Evolutionary conservation across 768 basidiomycete species (phyloP), one percentile per base, ranked within the genome.

Genomic region (Kwoniella dendrophila): DNA sequence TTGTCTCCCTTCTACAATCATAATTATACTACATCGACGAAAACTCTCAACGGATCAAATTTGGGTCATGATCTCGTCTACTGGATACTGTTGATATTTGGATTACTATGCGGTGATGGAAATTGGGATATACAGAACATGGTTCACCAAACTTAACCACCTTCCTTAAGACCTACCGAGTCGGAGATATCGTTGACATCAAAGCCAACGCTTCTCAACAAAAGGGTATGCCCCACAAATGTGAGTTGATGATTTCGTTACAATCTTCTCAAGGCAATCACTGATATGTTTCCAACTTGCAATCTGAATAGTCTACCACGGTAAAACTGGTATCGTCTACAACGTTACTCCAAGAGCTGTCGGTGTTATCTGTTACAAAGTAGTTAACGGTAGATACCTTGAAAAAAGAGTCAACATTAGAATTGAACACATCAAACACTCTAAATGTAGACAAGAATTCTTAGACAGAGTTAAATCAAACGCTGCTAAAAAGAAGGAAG

Each of bases 201-300:
- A 97, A 96, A 84, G 95, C 95, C 71, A 98, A 99, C 79, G 86
- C 94, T 63, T 91, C 96, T 44, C 90, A 96, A 82, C 96, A 99
- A 87, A 95, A 94, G 89, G 96, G 96, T 82, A 96, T 98, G 92
- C 94, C 94, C 81, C 95, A 97, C 85, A 97, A 97, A 83, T 94
- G 92, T 93, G 67, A 72, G 91, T 86, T n/a, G 38, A 27, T 14
- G 29, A 34, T 45, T 43, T 36, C 14, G 30, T 20, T 18, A 38
- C 8, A 8, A 38, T n/a, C n/a, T n/a, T n/a, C n/a, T n/a, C n/a
- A 40, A 40, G 38, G 20, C 5, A 40, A 40, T 12, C 14, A 40
- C 38, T 40, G 38, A 40, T 40, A n/a, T 40, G 14, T 40, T 40
- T 40, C 20, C 14, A n/a, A 14, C 4, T 40, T 3, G 20, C 38